Evolutionary conservation across 148 eudicot species (phyloP).

Genomic region (Amaranthus cruentus): DNA sequence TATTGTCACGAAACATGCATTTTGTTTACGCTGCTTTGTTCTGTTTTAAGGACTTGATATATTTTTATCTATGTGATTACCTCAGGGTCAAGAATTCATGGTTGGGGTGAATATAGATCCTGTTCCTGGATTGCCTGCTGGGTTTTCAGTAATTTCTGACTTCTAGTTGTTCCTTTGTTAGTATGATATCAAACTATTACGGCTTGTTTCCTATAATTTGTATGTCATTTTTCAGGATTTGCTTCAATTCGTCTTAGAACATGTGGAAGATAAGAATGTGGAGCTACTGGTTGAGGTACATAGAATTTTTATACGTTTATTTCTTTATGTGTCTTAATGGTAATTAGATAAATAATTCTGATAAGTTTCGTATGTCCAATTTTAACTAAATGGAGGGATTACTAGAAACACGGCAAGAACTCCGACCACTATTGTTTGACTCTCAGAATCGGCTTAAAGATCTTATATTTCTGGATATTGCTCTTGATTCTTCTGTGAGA

Average conservation of each 20-base stretch:
- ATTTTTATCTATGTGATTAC: conserved; percentile 12
- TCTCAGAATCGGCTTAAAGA: conserved; percentile 81
- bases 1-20: conserved; percentile 25
- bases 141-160: conserved; percentile 53
- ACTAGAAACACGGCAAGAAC: conserved; percentile 80
- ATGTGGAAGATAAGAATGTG: conserved; percentile 84
- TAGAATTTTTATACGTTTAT: background rate
- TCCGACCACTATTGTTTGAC: conserved; percentile 60
- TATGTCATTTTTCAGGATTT: conserved; percentile 47
- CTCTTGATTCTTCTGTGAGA: conserved; percentile 88
- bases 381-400: conserved; percentile 51
- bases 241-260: conserved; percentile 72
- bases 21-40: conserved; percentile 9
- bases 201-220: conserved; percentile 9
- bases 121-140: conserved; percentile 80
- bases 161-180: background rate
- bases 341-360: no score
- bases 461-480: conserved; percentile 84
- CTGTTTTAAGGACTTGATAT: background rate
- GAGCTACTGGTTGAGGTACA: conserved; percentile 85
- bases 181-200: background rate
- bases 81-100: conserved; percentile 98
- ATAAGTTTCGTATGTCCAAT: no score
- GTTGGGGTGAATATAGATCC: conserved; percentile 97
- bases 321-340: no score